Evolutionary conservation across 257 asterid species (phyloP).

Genomic region (Voacanga thouarsii): DNA sequence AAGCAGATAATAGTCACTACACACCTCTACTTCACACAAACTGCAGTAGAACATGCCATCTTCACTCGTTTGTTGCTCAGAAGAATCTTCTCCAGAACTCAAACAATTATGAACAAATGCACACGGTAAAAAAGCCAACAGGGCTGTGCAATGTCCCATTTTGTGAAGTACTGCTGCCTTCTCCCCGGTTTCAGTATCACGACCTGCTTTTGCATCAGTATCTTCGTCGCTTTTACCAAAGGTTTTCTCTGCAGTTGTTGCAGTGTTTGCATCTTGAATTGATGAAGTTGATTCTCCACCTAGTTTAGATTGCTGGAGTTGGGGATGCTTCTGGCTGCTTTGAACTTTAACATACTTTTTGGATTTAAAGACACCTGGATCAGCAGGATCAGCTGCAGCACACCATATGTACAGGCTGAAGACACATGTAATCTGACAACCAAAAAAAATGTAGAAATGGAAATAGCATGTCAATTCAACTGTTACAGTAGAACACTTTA

Average conservation of each 20-base stretch:
- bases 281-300: constrained; percentile 66
- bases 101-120: constrained; percentile 48
- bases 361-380: constrained; percentile 80
- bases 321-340: constrained; percentile 39
- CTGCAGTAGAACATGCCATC: constrained; percentile 99
- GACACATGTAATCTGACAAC: constrained; percentile 65
- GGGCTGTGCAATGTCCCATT: constrained; percentile 28
- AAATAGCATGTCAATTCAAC: constrained; percentile 3
- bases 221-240: constrained; percentile 32
- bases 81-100: constrained; percentile 49
- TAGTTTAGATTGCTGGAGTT: constrained; percentile 41
- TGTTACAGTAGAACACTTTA: not conserved
- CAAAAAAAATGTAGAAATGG: constrained; percentile 6
- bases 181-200: constrained; percentile 33
- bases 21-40: constrained; percentile 97
- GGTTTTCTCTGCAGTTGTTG: constrained; percentile 38
- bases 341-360: constrained; percentile 66
- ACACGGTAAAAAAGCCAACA: constrained; percentile 65
- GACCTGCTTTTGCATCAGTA: constrained; percentile 37
- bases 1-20: constrained; percentile 14
- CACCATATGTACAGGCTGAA: constrained; percentile 94
- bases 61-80: constrained; percentile 69
- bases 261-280: constrained; percentile 47
- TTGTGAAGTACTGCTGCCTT: constrained; percentile 25
- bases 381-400: constrained; percentile 97